Evolutionary conservation across 1,284 basidiomycete species (phyloP).

Genomic region (Tilletia walkeri): DNA sequence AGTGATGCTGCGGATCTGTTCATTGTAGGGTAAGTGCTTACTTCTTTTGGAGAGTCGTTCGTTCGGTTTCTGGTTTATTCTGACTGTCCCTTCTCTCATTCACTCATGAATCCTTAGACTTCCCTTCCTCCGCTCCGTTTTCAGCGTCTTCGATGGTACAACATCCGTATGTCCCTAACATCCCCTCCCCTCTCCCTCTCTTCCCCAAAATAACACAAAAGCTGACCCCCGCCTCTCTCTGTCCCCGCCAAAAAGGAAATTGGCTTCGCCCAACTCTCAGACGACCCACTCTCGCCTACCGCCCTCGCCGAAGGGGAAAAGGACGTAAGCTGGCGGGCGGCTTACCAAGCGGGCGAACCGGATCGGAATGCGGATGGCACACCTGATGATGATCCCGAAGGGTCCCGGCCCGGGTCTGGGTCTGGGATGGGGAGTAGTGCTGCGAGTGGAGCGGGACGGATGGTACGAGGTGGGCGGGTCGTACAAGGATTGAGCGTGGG

Average conservation of each 20-base stretch:
- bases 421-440: too few species aligned
- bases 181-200: background rate
- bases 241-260: background rate
- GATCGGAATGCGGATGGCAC: background rate
- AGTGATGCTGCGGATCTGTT: background rate
- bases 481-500: too few species aligned
- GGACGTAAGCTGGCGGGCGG: background rate
- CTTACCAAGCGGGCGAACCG: background rate
- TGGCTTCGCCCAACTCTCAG: background rate
- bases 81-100: too few species aligned
- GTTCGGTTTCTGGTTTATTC: too few species aligned
- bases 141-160: conserved; percentile 6
- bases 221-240: too few species aligned
- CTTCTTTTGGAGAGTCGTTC: background rate
- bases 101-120: background rate
- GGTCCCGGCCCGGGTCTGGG: too few species aligned
- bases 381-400: too few species aligned
- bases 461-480: too few species aligned
- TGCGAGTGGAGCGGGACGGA: too few species aligned
- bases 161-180: background rate
- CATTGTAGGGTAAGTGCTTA: background rate
- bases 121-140: conserved; percentile 1
- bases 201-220: too few species aligned
- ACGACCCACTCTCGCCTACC: background rate
- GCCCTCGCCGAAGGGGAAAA: background rate